Evolutionary conservation across 805 yeast species (phyloP).

Genomic region (Candida orba): DNA sequence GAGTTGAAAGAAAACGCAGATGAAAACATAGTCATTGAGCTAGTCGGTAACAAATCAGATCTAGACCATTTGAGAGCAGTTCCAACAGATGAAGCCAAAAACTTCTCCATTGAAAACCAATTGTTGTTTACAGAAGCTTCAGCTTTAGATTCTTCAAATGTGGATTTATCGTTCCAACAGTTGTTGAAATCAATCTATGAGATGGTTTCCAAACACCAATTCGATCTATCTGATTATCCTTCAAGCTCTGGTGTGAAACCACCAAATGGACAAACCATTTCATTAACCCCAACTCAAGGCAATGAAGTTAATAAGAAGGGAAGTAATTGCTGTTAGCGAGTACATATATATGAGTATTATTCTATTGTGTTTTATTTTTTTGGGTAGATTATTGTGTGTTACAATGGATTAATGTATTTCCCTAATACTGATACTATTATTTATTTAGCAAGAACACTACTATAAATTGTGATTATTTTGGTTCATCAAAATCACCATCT

Average conservation of each 20-base stretch:
- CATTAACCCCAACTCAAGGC: slow-evolving; percentile 88
- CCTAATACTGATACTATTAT: background rate
- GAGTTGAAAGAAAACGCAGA: slow-evolving; percentile 89
- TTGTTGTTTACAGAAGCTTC: slow-evolving; percentile 92
- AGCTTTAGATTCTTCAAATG: slow-evolving; percentile 90
- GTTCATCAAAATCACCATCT: slow-evolving; percentile 45
- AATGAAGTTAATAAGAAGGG: slow-evolving; percentile 52
- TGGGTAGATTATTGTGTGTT: background rate
- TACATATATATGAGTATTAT: background rate
- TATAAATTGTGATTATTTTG: slow-evolving; percentile 13
- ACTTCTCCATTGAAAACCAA: slow-evolving; percentile 88
- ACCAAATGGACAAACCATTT: slow-evolving; percentile 82
- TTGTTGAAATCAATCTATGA: slow-evolving; percentile 89
- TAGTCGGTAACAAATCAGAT: slow-evolving; percentile 90
- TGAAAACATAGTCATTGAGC: slow-evolving; percentile 89
- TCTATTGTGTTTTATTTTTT: background rate
- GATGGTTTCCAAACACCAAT: slow-evolving; percentile 88
- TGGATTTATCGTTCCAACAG: slow-evolving; percentile 90
- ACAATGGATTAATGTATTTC: background rate
- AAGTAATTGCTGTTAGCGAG: slow-evolving; percentile 55
- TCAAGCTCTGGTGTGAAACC: slow-evolving; percentile 51
- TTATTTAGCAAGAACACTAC: background rate
- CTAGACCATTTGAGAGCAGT: slow-evolving; percentile 90
- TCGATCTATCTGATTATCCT: slow-evolving; percentile 71
- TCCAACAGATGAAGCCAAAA: slow-evolving; percentile 95